These are phyloP conservation scores for Sporobolomyces pararoseus DNA, from an alignment of 768 basidiomycete genomes.

Conservation along the genomic window DNA sequence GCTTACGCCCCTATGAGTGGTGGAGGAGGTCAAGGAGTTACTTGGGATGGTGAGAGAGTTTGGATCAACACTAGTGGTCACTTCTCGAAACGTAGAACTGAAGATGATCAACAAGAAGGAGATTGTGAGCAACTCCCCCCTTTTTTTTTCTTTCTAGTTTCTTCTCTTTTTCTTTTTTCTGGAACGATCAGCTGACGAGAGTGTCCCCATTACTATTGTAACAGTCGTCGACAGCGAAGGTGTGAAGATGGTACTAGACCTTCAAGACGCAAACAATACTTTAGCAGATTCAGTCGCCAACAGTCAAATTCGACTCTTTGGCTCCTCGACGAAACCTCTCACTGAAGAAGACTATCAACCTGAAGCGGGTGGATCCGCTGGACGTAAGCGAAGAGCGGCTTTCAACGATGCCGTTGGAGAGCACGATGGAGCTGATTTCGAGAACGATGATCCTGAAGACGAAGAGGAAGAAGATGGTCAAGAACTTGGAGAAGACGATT, in stretches of 20 bases:
- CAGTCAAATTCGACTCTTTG: slow-evolving; percentile 78
- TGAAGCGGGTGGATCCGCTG: slow-evolving; percentile 26
- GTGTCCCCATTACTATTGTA: too few relatives aligned
- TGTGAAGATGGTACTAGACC: slow-evolving; percentile 93
- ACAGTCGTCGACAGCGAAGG: slow-evolving; percentile 64
- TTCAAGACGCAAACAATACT: slow-evolving; percentile 78
- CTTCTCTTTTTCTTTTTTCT: not conserved
- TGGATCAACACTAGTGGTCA: slow-evolving; percentile 96
- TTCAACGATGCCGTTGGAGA: slow-evolving; percentile 45
- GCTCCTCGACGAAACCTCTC: slow-evolving; percentile 70
- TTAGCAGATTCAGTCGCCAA: slow-evolving; percentile 76
- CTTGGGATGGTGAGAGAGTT: slow-evolving; percentile 97
- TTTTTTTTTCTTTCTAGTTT: too few relatives aligned
- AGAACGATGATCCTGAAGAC: slow-evolving; percentile 45
- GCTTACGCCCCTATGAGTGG: slow-evolving; percentile 99
- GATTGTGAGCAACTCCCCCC: slow-evolving; percentile 54
- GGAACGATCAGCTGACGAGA: too few relatives aligned
- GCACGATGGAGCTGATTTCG: slow-evolving; percentile 49
- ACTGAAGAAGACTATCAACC: slow-evolving; percentile 43
- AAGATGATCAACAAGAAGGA: slow-evolving; percentile 51
- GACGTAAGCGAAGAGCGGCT: slow-evolving; percentile 43
- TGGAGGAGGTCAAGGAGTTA: slow-evolving; percentile 64
- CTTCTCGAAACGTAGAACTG: slow-evolving; percentile 66
- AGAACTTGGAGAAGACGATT: slow-evolving; percentile 44
- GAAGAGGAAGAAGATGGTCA: slow-evolving; percentile 42